Evolutionary conservation across 2,329 filamentous ascomycete species (phyloP).

Genomic region (Thielaviopsis punctulata): DNA sequence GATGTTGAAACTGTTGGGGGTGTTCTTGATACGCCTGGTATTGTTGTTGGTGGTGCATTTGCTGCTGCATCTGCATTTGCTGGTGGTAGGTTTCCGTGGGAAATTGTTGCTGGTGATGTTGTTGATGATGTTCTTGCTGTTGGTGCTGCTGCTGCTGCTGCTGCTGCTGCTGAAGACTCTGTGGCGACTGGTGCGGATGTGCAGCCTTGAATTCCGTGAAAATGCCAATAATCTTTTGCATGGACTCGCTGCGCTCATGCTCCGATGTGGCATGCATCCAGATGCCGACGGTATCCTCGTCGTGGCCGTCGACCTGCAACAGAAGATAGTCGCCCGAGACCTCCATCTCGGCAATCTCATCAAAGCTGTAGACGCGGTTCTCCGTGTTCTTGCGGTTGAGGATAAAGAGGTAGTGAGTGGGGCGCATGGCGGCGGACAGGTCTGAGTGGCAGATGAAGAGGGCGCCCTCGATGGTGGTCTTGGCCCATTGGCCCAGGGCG

Average conservation of each 20-base stretch:
- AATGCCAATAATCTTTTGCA: slow-evolving; percentile 25
- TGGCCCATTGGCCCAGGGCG: slow-evolving; percentile 57
- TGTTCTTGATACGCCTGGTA: background rate
- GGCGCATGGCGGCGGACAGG: slow-evolving; percentile 32
- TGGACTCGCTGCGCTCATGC: slow-evolving; percentile 26
- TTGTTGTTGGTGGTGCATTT: slow-evolving; percentile 1
- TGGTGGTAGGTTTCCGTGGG: slow-evolving; percentile 4
- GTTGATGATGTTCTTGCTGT: background rate
- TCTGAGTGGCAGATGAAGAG: slow-evolving; percentile 45
- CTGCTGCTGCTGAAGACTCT: background rate
- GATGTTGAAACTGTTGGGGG: background rate
- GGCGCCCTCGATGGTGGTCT: slow-evolving; percentile 68
- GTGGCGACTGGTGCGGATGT: slow-evolving; percentile 6
- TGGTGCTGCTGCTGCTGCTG: background rate
- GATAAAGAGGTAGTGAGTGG: slow-evolving; percentile 47
- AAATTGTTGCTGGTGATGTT: slow-evolving; percentile 3
- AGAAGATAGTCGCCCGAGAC: slow-evolving; percentile 38
- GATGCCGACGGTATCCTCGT: slow-evolving; percentile 31
- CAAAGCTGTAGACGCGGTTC: slow-evolving; percentile 53
- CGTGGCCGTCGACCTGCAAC: slow-evolving; percentile 22
- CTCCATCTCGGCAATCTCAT: slow-evolving; percentile 44
- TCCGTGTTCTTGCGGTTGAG: slow-evolving; percentile 55
- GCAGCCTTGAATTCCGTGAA: slow-evolving; percentile 20
- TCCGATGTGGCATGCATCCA: slow-evolving; percentile 37
- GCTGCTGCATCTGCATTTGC: background rate